Conservation (phyloP, 2,329 filamentous ascomycete species). For the Penicillium occitanis region DNA sequence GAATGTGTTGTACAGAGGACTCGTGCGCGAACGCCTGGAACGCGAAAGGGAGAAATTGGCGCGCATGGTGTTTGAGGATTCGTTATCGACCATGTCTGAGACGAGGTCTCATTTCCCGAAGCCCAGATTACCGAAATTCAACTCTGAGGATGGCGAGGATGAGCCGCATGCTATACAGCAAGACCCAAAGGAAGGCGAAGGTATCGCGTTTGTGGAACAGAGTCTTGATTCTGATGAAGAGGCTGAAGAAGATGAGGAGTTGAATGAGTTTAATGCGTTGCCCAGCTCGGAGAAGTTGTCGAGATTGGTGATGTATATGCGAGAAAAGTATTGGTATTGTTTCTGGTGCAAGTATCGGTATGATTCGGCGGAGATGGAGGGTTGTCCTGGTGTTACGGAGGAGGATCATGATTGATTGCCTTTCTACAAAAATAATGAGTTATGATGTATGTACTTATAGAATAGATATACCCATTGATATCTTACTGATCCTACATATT, state of each 20-base stretch:
- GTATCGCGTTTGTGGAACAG: conserved; percentile 48
- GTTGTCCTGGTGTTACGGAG: conserved; percentile 83
- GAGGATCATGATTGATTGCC: conserved; percentile 67
- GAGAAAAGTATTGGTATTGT: conserved; percentile 75
- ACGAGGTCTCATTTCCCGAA: conserved; percentile 38
- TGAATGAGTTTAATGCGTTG: conserved; percentile 75
- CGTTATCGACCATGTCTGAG: conserved; percentile 22
- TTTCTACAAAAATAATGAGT: neutral
- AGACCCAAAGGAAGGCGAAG: conserved; percentile 58
- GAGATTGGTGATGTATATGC: conserved; percentile 66
- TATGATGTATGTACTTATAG: conserved; percentile 4
- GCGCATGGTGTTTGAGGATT: conserved; percentile 36
- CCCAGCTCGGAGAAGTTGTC: conserved; percentile 65
- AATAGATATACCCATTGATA: neutral
- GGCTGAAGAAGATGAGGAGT: conserved; percentile 73
- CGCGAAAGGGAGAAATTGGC: conserved; percentile 44
- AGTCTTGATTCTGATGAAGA: conserved; percentile 65
- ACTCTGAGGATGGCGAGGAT: conserved; percentile 32
- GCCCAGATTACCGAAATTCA: conserved; percentile 56
- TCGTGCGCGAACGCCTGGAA: conserved; percentile 69
- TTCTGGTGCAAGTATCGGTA: conserved; percentile 95
- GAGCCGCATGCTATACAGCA: conserved; percentile 51
- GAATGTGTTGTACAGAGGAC: conserved; percentile 75
- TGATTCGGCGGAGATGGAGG: conserved; percentile 69
- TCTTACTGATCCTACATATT: neutral